A percentile compares a stretch with the other conserved stretches of the same genome.
Conservation (phyloP, 108 stramenopile genomes). For the Cyclotella cryptica region DNA sequence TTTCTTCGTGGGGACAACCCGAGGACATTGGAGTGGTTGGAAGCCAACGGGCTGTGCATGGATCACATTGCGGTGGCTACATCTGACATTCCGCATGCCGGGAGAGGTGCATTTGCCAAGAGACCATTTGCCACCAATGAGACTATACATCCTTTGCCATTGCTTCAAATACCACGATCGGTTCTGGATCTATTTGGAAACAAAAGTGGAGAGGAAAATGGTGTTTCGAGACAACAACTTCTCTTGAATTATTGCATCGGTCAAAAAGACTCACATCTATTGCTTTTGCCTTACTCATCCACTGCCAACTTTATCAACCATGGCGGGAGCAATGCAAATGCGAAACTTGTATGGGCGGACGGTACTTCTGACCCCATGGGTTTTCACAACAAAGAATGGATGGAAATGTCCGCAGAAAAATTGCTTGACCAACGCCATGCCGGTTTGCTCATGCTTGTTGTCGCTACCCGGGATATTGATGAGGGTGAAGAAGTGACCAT, state of each 20-base stretch:
- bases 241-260: constrained; percentile 71
- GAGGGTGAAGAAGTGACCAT: neutral
- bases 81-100: constrained; percentile 6
- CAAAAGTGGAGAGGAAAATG: neutral
- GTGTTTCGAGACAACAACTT: constrained; percentile 33
- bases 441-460: neutral
- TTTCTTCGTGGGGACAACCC: neutral
- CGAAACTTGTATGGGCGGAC: constrained; percentile 5
- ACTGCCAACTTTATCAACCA: constrained; percentile 68
- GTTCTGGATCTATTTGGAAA: neutral
- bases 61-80: neutral
- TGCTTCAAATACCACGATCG: neutral
- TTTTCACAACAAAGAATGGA: neutral
- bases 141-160: neutral
- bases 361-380: neutral
- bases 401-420: neutral
- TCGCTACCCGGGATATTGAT: neutral
- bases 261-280: constrained; percentile 57
- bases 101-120: neutral
- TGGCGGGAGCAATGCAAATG: constrained; percentile 48
- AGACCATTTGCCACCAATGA: neutral
- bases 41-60: neutral
- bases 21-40: neutral
- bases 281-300: constrained; percentile 64
- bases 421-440: neutral